Evolutionary conservation across 179 eudicot genomes (phyloP).

Genomic region (Monotropa hypopitys): DNA sequence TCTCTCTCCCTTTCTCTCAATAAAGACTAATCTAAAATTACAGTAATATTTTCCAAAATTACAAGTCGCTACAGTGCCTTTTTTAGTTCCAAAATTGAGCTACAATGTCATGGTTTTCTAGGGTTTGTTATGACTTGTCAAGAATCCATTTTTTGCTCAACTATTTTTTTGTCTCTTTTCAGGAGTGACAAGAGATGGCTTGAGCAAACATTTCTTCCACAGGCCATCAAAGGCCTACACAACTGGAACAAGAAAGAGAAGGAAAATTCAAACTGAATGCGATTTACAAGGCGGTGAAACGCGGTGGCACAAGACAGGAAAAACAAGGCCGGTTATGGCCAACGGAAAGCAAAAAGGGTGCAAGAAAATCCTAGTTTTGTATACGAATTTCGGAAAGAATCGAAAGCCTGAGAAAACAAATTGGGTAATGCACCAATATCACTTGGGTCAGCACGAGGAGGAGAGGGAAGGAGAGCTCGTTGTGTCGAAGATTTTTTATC

Average conservation of each 20-base stretch:
- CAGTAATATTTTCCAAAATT: no score
- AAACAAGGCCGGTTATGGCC: conserved; percentile 75
- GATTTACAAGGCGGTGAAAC: conserved; percentile 85
- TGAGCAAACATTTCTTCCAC: conserved; percentile 88
- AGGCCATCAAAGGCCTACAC: conserved; percentile 96
- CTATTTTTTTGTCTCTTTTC: not conserved
- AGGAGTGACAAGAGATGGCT: conserved; percentile 92
- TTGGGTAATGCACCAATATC: conserved; percentile 98
- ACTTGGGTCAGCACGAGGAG: conserved; percentile 74
- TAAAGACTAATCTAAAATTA: not conserved
- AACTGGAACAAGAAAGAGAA: conserved; percentile 79
- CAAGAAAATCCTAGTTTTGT: conserved; percentile 74
- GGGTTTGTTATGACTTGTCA: conserved; percentile 29
- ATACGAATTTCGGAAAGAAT: conserved; percentile 79
- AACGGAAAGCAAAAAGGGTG: conserved; percentile 81
- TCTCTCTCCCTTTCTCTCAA: not conserved
- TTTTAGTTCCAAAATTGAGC: not conserved
- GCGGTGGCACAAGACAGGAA: conserved; percentile 95
- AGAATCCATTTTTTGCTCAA: not conserved
- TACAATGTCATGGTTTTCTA: conserved; percentile 8
- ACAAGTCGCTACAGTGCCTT: no score
- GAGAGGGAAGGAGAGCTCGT: conserved; percentile 89
- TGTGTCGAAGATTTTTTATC: conserved; percentile 90
- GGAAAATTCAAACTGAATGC: conserved; percentile 90
- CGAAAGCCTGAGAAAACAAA: conserved; percentile 85